Evolutionary conservation across 2,329 filamentous ascomycete species (phyloP).

Genomic region (Raffaelea albimanens): DNA sequence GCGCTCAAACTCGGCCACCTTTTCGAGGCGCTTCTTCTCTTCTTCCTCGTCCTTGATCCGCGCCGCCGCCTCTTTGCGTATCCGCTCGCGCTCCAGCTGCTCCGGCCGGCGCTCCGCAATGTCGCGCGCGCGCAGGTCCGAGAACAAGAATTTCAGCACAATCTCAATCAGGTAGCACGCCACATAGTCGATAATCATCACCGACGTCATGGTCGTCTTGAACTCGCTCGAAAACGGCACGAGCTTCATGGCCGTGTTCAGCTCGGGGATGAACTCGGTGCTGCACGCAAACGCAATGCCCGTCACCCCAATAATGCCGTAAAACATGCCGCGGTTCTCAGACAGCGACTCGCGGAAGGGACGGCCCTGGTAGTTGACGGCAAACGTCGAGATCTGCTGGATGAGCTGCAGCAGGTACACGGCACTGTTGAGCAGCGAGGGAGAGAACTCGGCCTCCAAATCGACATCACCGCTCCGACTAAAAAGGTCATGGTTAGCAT

Average conservation of each 20-base stretch:
- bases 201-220: slow-evolving; percentile 70
- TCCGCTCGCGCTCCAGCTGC: slow-evolving; percentile 68
- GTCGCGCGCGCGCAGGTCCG: slow-evolving; percentile 86
- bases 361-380: slow-evolving; percentile 97
- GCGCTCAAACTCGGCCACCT: slow-evolving; percentile 51
- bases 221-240: slow-evolving; percentile 86
- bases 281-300: slow-evolving; percentile 89
- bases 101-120: slow-evolving; percentile 82
- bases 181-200: slow-evolving; percentile 82
- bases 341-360: slow-evolving; percentile 94
- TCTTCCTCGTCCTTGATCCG: slow-evolving; percentile 37
- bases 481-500: neutral
- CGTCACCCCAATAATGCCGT: slow-evolving; percentile 82
- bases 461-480: slow-evolving; percentile 56
- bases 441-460: slow-evolving; percentile 87
- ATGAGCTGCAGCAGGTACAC: slow-evolving; percentile 97
- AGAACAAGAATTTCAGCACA: slow-evolving; percentile 74
- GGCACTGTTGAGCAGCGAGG: slow-evolving; percentile 89
- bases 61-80: slow-evolving; percentile 53
- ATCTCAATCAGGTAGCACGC: slow-evolving; percentile 86
- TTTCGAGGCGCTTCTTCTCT: slow-evolving; percentile 41
- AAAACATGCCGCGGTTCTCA: slow-evolving; percentile 98
- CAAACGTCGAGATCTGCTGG: slow-evolving; percentile 97
- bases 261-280: slow-evolving; percentile 88
- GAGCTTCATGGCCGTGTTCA: slow-evolving; percentile 87